Percentiles rank a stretch among this genome's conserved stretches.
Conservation (phyloP, 1,284 basidiomycete species). For the Papiliotrema laurentii region DNA sequence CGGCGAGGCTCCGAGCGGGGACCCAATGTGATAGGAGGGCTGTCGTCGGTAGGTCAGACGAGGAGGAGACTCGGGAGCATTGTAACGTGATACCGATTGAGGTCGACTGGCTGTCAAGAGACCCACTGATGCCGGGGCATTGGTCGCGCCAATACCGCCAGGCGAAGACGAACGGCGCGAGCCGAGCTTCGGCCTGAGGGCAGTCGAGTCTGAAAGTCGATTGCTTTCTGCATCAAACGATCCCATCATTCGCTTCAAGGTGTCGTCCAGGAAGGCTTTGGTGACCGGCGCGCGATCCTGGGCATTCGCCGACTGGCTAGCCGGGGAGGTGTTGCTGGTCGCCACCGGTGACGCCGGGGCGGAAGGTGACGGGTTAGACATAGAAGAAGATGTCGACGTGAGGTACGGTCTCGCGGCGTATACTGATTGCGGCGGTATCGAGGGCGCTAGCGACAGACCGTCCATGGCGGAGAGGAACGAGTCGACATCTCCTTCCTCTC, state of each 20-base stretch:
- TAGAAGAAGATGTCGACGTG: slow-evolving; percentile 28
- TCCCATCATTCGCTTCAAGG: slow-evolving; percentile 40
- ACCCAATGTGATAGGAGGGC: slow-evolving; percentile 9
- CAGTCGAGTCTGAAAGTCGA: slow-evolving; percentile 3
- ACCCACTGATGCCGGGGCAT: slow-evolving; percentile 11
- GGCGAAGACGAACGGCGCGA: too few species aligned
- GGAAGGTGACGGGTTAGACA: slow-evolving; percentile 16
- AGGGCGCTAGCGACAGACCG: slow-evolving; percentile 36
- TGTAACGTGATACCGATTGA: neutral
- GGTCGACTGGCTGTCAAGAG: slow-evolving; percentile 18
- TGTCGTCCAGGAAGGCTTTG: slow-evolving; percentile 38
- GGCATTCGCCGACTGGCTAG: slow-evolving; percentile 2
- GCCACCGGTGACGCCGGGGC: slow-evolving; percentile 13
- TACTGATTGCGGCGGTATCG: slow-evolving; percentile 20
- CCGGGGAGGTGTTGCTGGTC: slow-evolving; percentile 6
- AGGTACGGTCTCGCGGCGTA: slow-evolving; percentile 21
- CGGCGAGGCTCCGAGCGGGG: slow-evolving; percentile 7
- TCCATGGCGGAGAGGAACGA: slow-evolving; percentile 46
- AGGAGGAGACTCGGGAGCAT: neutral
- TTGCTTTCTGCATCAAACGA: slow-evolving; percentile 22
- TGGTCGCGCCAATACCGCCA: too few species aligned
- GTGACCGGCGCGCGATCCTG: slow-evolving; percentile 35
- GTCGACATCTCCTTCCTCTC: slow-evolving; percentile 44
- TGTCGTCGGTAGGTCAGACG: slow-evolving; percentile 12
- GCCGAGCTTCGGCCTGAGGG: too few species aligned